Evolutionary conservation across 106 monocot genomes (phyloP).

Genomic region (Apostasia ramifera): DNA sequence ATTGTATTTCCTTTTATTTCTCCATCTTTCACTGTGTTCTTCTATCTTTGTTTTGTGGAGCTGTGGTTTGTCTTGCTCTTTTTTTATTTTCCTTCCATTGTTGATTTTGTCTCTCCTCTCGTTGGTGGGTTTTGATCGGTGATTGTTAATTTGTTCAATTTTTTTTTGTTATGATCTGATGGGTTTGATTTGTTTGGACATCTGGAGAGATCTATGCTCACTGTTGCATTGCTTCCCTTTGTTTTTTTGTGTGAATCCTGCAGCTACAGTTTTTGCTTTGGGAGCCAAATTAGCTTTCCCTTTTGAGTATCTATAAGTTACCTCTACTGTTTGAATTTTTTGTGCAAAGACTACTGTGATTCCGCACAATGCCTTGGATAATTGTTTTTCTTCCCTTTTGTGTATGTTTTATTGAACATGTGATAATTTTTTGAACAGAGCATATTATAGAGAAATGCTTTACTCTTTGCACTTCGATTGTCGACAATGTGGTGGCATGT

Average conservation of each 20-base stretch:
- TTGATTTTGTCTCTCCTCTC: not conserved
- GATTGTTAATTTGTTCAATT: not conserved
- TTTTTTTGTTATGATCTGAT: not conserved
- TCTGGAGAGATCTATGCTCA: not conserved
- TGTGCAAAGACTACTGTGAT: not conserved
- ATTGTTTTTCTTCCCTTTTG: not conserved
- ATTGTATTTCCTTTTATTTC: not conserved
- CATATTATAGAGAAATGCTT: too few relatives aligned
- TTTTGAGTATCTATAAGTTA: not conserved
- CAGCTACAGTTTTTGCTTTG: not conserved
- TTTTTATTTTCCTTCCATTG: not conserved
- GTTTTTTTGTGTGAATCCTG: not conserved
- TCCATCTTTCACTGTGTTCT: not conserved
- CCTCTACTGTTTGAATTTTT: not conserved
- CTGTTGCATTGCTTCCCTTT: slow-evolving; percentile 1
- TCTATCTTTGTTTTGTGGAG: not conserved
- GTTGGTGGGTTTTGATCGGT: slow-evolving; percentile 3
- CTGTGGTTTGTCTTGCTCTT: not conserved
- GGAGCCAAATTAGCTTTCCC: not conserved
- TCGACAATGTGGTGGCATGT: not conserved
- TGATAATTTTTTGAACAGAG: not conserved
- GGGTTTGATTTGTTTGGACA: not conserved
- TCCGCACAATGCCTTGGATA: not conserved
- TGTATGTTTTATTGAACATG: not conserved
- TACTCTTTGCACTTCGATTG: too few relatives aligned